Percentiles rank a stretch among this genome's conserved stretches.
Conservation (phyloP, 768 basidiomycete species). For the Russula emetica region DNA sequence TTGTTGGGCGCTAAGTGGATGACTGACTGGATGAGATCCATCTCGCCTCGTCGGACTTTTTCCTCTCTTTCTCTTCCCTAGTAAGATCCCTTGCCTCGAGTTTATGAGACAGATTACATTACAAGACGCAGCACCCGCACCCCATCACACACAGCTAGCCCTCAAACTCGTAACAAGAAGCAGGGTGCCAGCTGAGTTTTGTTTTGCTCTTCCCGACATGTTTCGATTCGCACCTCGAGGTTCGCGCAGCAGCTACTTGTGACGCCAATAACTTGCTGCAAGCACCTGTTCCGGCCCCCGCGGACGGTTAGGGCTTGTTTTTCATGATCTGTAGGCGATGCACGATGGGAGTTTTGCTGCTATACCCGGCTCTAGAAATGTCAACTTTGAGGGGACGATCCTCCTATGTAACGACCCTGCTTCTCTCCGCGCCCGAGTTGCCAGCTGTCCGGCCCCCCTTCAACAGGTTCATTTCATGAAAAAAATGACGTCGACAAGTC, state of each 20-base stretch:
- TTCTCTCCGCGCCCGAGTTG: neutral
- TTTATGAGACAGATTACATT: constrained; percentile 1
- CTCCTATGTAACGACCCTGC: neutral
- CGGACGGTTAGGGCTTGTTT: neutral
- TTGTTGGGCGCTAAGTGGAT: neutral
- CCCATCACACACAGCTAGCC: neutral
- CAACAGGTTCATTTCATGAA: constrained; percentile 6
- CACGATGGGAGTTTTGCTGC: neutral
- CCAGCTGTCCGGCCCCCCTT: neutral
- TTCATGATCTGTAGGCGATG: constrained; percentile 3
- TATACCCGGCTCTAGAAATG: neutral
- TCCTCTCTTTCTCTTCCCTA: too few relatives aligned
- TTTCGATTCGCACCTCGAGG: constrained; percentile 8
- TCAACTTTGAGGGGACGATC: constrained; percentile 10
- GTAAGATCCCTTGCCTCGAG: constrained; percentile 1
- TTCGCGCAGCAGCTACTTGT: constrained; percentile 8
- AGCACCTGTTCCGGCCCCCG: constrained; percentile 7
- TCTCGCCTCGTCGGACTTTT: neutral
- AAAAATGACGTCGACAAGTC: constrained; percentile 4
- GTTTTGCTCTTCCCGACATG: neutral
- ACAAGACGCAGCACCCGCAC: neutral
- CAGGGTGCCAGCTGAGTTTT: constrained; percentile 6
- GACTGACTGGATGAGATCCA: constrained; percentile 2
- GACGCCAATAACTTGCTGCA: constrained; percentile 12
- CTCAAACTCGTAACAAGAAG: neutral